Conservation (phyloP, 768 basidiomycete genomes). For the Mycena haematopus region DNA sequence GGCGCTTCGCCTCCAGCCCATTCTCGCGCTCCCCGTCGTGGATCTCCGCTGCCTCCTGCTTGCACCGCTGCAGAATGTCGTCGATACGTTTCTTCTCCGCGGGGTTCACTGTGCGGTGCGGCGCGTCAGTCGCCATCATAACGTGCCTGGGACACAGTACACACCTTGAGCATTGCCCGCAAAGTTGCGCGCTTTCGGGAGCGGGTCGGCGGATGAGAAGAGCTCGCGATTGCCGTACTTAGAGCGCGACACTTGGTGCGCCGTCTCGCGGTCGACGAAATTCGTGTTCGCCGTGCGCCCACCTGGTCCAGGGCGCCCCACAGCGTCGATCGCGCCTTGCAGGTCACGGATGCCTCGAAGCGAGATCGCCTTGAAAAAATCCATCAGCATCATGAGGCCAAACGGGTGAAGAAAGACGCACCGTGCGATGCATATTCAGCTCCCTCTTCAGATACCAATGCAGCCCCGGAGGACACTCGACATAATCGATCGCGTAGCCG, state of each 20-base stretch:
- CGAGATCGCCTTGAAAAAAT: constrained; percentile 60
- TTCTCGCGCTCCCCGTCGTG: constrained; percentile 47
- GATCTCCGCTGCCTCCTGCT: constrained; percentile 46
- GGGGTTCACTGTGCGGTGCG: constrained; percentile 63
- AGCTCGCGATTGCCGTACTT: constrained; percentile 71
- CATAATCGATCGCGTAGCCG: constrained; percentile 81
- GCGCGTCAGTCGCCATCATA: background rate
- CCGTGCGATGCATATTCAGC: constrained; percentile 74
- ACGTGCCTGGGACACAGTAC: constrained; percentile 29
- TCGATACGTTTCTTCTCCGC: constrained; percentile 58
- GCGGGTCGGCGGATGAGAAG: constrained; percentile 64
- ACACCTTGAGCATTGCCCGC: constrained; percentile 54
- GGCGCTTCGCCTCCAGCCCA: constrained; percentile 40
- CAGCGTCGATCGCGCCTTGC: constrained; percentile 61
- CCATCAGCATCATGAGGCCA: too few species aligned
- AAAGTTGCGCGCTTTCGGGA: constrained; percentile 61
- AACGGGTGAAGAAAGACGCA: constrained; percentile 41
- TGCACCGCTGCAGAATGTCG: constrained; percentile 52
- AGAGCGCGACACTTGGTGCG: constrained; percentile 70
- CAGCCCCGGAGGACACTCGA: constrained; percentile 79
- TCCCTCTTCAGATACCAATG: constrained; percentile 71
- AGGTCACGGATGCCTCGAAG: constrained; percentile 55
- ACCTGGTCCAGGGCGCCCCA: constrained; percentile 50
- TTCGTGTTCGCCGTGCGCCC: constrained; percentile 57
- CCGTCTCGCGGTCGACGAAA: constrained; percentile 65